A percentile compares a stretch with the other conserved stretches of the same genome.
These are phyloP conservation scores for Neurospora sp. DNA, from an alignment of 495 filamentous ascomycete species.

Conservation along the genomic window DNA sequence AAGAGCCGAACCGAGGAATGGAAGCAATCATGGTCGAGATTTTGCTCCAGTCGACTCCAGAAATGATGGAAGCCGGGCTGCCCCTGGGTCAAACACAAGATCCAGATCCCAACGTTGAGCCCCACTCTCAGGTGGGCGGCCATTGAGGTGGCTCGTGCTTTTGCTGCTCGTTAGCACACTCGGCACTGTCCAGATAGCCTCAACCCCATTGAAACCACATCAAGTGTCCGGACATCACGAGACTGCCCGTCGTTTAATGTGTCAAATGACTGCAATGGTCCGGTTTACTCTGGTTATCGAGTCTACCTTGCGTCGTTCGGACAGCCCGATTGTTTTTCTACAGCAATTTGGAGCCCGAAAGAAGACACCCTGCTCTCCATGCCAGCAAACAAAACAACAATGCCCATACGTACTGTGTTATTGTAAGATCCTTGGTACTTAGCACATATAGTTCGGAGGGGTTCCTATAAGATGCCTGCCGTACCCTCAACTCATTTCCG, in stretches of 20 bases:
- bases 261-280: not conserved
- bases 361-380: not conserved
- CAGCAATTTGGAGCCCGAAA: not conserved
- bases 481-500: not conserved
- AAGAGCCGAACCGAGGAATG: not conserved
- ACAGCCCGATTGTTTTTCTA: not conserved
- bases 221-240: not conserved
- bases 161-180: not conserved
- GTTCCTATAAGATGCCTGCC: not conserved
- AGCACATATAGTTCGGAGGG: not conserved
- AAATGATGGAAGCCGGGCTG: not conserved
- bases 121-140: not conserved
- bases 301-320: not conserved
- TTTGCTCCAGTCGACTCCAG: no score
- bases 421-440: not conserved
- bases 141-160: not conserved
- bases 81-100: not conserved
- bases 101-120: not conserved
- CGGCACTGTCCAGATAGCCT: not conserved
- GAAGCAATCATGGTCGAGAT: not conserved
- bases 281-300: not conserved
- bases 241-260: not conserved
- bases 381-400: not conserved
- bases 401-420: not conserved
- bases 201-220: not conserved